Conservation (phyloP, 2,329 filamentous ascomycete species). For the Rachicladosporium sp. region DNA sequence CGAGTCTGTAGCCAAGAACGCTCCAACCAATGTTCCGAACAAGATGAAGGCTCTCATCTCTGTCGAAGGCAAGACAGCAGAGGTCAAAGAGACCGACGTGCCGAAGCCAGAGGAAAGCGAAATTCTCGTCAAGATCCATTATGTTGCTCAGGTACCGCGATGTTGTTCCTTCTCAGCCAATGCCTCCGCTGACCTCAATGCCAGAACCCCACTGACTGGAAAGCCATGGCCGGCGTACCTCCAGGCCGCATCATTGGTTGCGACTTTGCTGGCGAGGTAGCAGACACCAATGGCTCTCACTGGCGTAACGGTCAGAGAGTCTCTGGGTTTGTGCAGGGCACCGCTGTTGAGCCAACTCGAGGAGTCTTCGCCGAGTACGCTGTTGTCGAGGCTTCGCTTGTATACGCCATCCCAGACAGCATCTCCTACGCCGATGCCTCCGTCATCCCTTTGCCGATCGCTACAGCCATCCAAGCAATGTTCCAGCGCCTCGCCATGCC, state of each 20-base stretch:
- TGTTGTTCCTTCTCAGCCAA: too few relatives aligned
- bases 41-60: conserved; percentile 5
- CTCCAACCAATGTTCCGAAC: too few relatives aligned
- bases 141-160: conserved; percentile 8
- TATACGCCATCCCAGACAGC: conserved; percentile 24
- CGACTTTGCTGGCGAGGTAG: conserved; percentile 20
- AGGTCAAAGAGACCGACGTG: conserved; percentile 13
- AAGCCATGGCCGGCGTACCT: conserved; percentile 5
- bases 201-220: conserved; percentile 18
- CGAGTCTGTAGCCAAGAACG: too few relatives aligned
- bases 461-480: conserved; percentile 29
- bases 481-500: conserved; percentile 37
- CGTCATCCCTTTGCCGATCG: conserved; percentile 30
- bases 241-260: conserved; percentile 13
- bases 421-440: conserved; percentile 23
- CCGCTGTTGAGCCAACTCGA: conserved; percentile 2
- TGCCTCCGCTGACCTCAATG: too few relatives aligned
- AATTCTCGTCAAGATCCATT: conserved; percentile 15
- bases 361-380: conserved; percentile 20
- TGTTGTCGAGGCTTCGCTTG: conserved; percentile 15
- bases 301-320: conserved; percentile 5
- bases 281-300: conserved; percentile 9
- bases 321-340: conserved; percentile 5
- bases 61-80: conserved; percentile 2
- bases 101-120: conserved; percentile 15